Evolutionary conservation across 2,329 filamentous ascomycete species (phyloP), one percentile per base, ranked within the genome.

Genomic region (Rhynchosporium graminicola): DNA sequence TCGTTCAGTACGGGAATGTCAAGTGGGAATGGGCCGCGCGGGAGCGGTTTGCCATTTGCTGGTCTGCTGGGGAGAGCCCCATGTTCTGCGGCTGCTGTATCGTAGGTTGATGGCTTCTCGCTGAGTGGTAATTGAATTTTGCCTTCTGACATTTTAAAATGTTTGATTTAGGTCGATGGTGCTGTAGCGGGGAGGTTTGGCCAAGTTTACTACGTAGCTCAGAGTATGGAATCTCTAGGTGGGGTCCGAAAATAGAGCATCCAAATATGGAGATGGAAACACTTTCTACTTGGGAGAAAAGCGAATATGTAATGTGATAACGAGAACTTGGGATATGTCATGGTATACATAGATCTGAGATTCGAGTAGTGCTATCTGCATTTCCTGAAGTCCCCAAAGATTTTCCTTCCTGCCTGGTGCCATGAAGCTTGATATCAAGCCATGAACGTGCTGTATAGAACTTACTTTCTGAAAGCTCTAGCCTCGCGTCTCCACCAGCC

Each of bases 401-500:
- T 33, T 7, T 20, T 45, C 40, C 43, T 45, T 47, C 15, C n/a
- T 20, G 20, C 29, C 15, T 1, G 13, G 38, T 31, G 20, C 42
- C 43, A 58, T 40, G 45, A 29, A 33, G n/a, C 40, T 29, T 7
- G 13, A 26, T 28, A 40, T 12, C 36, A 56, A 28, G 36, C 7
- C 42, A 20, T 20, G 20, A 20, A 20, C 20, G 20, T 20, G 20
- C 20, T 20, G 20, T 20, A 20, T 3, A 45, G 42, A 31, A 29
- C 15, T 47, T 61, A 74, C 57, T 71, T 72, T 55, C 72, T 70
- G 71, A 85, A 88, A 38, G 85, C 85, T 65, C 80, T 79, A 57
- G 85, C 78, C 70, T 87, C 81, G 65, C 85, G 80, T 71, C 83
- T 81, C 92, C 92, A 97, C 92, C 92, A 97, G 15, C 81, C 87